phyloP scores from a whole-genome alignment of 192 early-diverging fungal species.

The Dimargaris xerosporica region DNA sequence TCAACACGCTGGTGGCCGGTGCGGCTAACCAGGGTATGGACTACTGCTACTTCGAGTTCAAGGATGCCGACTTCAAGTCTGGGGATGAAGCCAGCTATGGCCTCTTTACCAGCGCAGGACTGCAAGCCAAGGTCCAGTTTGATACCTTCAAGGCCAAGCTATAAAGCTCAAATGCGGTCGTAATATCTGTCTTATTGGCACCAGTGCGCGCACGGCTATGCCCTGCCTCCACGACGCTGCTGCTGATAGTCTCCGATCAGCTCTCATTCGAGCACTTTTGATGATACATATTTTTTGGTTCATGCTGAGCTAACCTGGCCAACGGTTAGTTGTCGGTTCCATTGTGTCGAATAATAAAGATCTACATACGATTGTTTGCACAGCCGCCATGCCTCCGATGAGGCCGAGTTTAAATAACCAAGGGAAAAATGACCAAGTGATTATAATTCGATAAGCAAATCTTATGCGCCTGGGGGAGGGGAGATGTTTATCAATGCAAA shows the following conservation, averaged over 20 bases:
- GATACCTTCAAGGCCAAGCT: neutral
- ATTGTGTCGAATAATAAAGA: too few relatives aligned
- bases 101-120: neutral
- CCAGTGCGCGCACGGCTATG: neutral
- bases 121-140: neutral
- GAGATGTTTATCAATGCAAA: too few relatives aligned
- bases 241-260: neutral
- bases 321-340: too few relatives aligned
- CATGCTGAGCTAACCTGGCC: too few relatives aligned
- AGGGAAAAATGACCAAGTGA: too few relatives aligned
- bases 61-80: conserved; percentile 2
- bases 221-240: neutral
- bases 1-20: neutral
- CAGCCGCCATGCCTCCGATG: too few relatives aligned
- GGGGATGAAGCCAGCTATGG: neutral
- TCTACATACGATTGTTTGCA: too few relatives aligned
- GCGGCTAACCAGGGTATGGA: neutral
- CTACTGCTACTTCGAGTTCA: conserved; percentile 8
- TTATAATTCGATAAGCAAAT: too few relatives aligned
- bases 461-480: too few relatives aligned
- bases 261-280: neutral
- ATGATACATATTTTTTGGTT: too few relatives aligned
- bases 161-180: neutral
- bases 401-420: too few relatives aligned
- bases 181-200: neutral